Evolutionary conservation across 306 rosid species (phyloP).

Genomic region (Delonix regia): DNA sequence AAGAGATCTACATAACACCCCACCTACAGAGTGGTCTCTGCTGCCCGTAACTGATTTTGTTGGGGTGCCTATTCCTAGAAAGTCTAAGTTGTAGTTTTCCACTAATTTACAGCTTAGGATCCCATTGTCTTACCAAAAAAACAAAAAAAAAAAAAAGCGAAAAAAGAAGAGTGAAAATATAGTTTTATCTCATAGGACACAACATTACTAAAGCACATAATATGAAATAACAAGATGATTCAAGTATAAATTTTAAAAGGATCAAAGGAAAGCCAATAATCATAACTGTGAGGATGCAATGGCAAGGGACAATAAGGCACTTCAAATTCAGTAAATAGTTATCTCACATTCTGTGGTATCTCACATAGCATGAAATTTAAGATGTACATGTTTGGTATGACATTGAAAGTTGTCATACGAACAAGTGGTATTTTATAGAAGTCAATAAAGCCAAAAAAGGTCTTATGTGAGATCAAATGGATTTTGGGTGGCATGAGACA

Average conservation of each 20-base stretch:
- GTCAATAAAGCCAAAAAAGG: background rate
- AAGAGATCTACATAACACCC: background rate
- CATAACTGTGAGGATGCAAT: no score
- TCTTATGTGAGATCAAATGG: background rate
- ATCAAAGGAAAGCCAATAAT: background rate
- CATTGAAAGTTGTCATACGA: background rate
- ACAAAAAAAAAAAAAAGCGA: background rate
- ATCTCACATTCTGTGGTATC: background rate
- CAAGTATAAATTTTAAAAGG: constrained; percentile 7
- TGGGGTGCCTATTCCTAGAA: background rate
- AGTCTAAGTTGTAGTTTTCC: background rate
- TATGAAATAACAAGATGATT: background rate
- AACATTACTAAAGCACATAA: background rate
- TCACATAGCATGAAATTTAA: background rate
- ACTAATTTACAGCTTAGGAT: background rate
- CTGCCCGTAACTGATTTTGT: background rate
- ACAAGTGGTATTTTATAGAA: background rate
- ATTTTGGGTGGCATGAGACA: background rate
- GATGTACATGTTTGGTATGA: background rate
- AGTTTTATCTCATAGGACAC: background rate
- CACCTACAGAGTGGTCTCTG: background rate
- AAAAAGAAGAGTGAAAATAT: background rate
- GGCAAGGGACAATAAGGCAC: background rate
- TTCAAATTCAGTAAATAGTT: background rate
- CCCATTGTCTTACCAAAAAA: background rate